Conservation (phyloP, 495 filamentous ascomycete genomes). For the Trichoderma orchidacearum region DNA sequence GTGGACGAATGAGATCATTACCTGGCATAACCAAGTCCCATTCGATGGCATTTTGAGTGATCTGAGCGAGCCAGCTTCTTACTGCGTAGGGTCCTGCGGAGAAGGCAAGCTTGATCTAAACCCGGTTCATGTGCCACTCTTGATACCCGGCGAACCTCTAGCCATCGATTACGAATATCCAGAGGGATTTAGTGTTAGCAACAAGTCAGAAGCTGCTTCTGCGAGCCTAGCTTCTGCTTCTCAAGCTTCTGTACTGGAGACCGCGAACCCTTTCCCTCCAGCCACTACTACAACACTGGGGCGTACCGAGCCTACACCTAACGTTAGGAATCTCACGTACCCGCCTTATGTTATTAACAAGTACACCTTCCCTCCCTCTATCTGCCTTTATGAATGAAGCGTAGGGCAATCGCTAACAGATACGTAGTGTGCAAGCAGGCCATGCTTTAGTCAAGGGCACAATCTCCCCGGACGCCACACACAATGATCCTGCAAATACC, state of each 20-base stretch:
- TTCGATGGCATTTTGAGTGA: slow-evolving; percentile 89
- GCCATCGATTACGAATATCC: no score
- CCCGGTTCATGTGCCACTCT: slow-evolving; percentile 54
- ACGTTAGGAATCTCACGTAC: slow-evolving; percentile 59
- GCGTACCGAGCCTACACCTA: slow-evolving; percentile 55
- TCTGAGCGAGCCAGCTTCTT: slow-evolving; percentile 72
- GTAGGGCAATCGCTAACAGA: no score
- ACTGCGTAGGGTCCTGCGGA: no score
- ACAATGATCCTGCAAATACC: slow-evolving; percentile 54
- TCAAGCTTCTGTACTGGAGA: no score
- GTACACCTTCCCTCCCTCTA: no score
- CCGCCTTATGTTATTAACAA: slow-evolving; percentile 78
- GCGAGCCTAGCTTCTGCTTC: no score
- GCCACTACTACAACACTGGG: no score
- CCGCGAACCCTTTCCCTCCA: no score
- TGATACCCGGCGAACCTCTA: slow-evolving; percentile 56
- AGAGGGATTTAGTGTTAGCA: slow-evolving; percentile 63
- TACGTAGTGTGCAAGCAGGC: no score
- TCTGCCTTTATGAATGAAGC: no score
- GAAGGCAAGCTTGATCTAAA: slow-evolving; percentile 67
- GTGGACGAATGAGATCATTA: slow-evolving; percentile 66
- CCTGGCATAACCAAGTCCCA: no score
- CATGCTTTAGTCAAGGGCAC: slow-evolving; percentile 34
- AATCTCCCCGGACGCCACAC: slow-evolving; percentile 65
- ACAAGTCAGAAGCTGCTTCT: slow-evolving; percentile 51